Evolutionary conservation across 139 green algal genomes (phyloP).

Genomic region (Trebouxia sp.): DNA sequence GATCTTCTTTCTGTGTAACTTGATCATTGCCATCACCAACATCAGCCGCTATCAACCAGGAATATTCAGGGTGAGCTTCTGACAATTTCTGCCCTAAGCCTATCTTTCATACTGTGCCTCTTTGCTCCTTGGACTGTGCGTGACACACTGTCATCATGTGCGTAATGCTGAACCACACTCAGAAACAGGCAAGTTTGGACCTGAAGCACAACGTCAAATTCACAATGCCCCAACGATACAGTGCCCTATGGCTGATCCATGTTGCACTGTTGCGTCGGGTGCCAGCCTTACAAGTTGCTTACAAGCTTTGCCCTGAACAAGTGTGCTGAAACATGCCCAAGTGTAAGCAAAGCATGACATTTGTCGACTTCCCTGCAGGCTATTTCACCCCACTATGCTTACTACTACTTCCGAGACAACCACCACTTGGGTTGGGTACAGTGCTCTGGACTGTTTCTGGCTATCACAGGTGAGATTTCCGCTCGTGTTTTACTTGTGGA

Average conservation of each 20-base stretch:
- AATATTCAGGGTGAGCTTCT: conserved; percentile 28
- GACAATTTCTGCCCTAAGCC: not conserved
- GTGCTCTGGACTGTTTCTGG: not conserved
- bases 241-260: no score
- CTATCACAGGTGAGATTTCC: not conserved
- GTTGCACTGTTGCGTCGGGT: no score
- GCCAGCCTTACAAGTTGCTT: not conserved
- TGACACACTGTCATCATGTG: no score
- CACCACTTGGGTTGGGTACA: not conserved
- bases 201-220: no score
- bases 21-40: conserved; percentile 58
- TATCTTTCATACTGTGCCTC: not conserved
- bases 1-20: conserved; percentile 45
- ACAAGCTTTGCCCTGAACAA: no score
- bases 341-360: no score
- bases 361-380: not conserved
- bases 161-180: no score
- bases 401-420: conserved; percentile 26
- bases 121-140: not conserved
- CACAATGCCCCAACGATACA: no score
- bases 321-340: no score
- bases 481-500: not conserved
- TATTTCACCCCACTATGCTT: conserved; percentile 14
- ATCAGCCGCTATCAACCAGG: conserved; percentile 33
- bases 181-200: no score